Percentiles rank a stretch among this genome's conserved stretches.
These are phyloP conservation scores for Eucalyptus microcorys DNA, from an alignment of 345 rosid genomes.

Conservation along the genomic window DNA sequence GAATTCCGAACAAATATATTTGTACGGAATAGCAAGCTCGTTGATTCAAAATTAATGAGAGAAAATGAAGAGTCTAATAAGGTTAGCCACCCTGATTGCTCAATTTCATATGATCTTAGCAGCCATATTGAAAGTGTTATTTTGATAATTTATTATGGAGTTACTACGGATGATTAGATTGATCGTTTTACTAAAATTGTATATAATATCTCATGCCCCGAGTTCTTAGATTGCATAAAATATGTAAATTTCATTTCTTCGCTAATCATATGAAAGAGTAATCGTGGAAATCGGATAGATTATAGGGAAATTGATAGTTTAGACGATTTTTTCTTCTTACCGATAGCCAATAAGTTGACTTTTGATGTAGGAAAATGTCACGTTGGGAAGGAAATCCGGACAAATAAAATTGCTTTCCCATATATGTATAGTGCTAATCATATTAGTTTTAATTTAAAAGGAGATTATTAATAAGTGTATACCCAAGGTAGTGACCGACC, in stretches of 20 bases:
- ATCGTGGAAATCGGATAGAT: not conserved
- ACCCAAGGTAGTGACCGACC: not conserved
- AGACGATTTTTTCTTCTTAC: not conserved
- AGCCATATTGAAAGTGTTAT: not conserved
- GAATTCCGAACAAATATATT: too few relatives aligned
- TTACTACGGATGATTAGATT: not conserved
- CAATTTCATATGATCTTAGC: not conserved
- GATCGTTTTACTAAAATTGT: not conserved
- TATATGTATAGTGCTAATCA: not conserved
- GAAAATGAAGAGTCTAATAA: not conserved
- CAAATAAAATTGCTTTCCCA: not conserved
- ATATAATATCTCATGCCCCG: not conserved
- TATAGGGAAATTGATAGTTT: not conserved
- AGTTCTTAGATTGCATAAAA: not conserved
- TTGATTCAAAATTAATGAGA: not conserved
- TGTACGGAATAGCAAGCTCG: too few relatives aligned
- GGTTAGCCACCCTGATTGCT: not conserved
- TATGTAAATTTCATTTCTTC: not conserved
- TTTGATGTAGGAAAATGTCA: not conserved
- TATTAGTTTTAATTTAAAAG: not conserved
- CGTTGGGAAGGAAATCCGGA: not conserved
- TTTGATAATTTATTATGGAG: not conserved
- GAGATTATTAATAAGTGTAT: not conserved
- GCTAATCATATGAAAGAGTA: not conserved
- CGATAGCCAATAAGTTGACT: not conserved